A percentile compares a stretch with the other conserved stretches of the same genome.
Evolutionary conservation across 139 green algal genomes (phyloP).

Genomic region (Microglena sp.): DNA sequence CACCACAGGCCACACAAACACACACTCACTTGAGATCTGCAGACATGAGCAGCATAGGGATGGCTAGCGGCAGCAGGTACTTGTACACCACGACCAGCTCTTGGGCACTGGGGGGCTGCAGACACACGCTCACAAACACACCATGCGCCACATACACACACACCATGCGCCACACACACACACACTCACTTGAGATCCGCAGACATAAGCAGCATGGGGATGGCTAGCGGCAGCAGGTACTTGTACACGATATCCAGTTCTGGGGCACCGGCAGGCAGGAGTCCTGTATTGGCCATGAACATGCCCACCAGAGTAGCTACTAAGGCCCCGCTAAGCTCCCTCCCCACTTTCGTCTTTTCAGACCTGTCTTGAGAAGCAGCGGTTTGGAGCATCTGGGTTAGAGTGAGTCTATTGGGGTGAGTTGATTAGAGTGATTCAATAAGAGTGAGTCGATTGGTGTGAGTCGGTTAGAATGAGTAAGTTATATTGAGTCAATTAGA

Average conservation of each 20-base stretch:
- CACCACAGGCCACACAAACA: no score
- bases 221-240: constrained; percentile 78
- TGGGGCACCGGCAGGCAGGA: constrained; percentile 39
- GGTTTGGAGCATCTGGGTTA: no score
- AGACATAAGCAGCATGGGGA: constrained; percentile 81
- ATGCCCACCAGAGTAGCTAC: constrained; percentile 33
- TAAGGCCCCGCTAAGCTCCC: constrained; percentile 48
- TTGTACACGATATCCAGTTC: constrained; percentile 37
- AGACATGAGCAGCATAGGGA: constrained; percentile 79
- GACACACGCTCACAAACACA: neutral
- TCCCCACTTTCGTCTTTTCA: constrained; percentile 62
- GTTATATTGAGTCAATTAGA: no score
- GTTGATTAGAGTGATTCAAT: no score
- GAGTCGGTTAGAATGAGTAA: no score
- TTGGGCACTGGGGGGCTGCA: neutral
- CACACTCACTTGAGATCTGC: constrained; percentile 54
- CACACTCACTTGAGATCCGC: constrained; percentile 55
- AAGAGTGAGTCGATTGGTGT: no score
- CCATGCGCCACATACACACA: neutral
- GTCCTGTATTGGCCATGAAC: constrained; percentile 52
- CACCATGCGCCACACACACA: neutral
- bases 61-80: constrained; percentile 78
- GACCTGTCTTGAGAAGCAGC: no score
- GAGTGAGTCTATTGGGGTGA: no score
- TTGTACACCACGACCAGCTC: constrained; percentile 21